These are phyloP conservation scores for Paracoccidioides brasiliensis DNA, from an alignment of 2,329 filamentous ascomycete genomes.

Conservation along the genomic window DNA sequence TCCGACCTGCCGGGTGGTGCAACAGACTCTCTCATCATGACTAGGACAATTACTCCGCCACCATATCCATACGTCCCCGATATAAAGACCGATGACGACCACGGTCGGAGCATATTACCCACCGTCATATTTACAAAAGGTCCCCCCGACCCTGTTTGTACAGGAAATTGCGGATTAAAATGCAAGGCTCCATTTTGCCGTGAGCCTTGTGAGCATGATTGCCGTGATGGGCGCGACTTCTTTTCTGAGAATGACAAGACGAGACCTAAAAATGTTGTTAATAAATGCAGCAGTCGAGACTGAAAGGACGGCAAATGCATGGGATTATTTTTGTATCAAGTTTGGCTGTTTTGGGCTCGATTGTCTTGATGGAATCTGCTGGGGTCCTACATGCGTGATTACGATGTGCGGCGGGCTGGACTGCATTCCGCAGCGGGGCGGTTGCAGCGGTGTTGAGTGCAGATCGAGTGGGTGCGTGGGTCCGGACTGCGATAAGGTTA, in stretches of 20 bases:
- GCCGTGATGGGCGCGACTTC: background rate
- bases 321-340: background rate
- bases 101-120: background rate
- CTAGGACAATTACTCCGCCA: constrained; percentile 8
- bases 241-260: background rate
- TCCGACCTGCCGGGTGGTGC: background rate
- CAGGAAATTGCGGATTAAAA: background rate
- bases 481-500: background rate
- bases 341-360: background rate
- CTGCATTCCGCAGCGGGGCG: background rate
- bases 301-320: background rate
- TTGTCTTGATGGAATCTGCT: background rate
- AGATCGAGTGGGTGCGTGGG: background rate
- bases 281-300: background rate
- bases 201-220: constrained; percentile 1
- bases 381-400: background rate
- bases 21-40: background rate
- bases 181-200: background rate
- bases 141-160: background rate
- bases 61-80: constrained; percentile 6
- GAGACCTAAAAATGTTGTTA: background rate
- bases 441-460: background rate
- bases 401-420: background rate
- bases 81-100: background rate
- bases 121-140: background rate